phyloP scores from a whole-genome alignment of 768 basidiomycete genomes.

The Russula sp. region DNA sequence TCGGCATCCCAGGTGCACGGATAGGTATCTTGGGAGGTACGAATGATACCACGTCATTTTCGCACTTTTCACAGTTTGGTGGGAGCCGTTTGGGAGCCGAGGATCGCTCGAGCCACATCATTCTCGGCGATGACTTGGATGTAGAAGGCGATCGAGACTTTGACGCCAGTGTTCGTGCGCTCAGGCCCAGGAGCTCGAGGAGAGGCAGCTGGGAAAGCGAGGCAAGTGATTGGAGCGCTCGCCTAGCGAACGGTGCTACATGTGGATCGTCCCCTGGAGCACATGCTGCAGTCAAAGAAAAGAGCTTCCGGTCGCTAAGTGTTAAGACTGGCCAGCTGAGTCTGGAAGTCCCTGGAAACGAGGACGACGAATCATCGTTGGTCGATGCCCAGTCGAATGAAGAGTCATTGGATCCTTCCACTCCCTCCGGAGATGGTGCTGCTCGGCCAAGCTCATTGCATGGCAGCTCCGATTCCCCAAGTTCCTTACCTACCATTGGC shows the following conservation, averaged over 20 bases:
- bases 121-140: constrained; percentile 46
- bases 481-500: constrained; percentile 1
- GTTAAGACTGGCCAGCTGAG: constrained; percentile 38
- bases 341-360: constrained; percentile 41
- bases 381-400: constrained; percentile 16
- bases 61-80: constrained; percentile 55
- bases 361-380: constrained; percentile 32
- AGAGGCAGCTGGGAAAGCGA: constrained; percentile 92
- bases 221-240: constrained; percentile 84
- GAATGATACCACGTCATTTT: constrained; percentile 55
- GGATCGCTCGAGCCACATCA: constrained; percentile 66
- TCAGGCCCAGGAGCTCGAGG: constrained; percentile 80
- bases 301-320: constrained; percentile 24
- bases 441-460: neutral
- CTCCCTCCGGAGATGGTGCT: constrained; percentile 8
- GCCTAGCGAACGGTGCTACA: constrained; percentile 49
- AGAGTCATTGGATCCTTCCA: neutral
- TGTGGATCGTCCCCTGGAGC: constrained; percentile 33
- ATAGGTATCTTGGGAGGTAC: constrained; percentile 36
- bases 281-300: constrained; percentile 12
- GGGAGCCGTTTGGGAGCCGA: constrained; percentile 38
- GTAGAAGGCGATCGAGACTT: constrained; percentile 54
- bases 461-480: constrained; percentile 8
- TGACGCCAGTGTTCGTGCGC: constrained; percentile 86
- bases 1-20: constrained; percentile 64